Evolutionary conservation across 1,139 yeast genomes (phyloP), one percentile per base, ranked within the genome.

Genomic region (Pichia norvegensis): DNA sequence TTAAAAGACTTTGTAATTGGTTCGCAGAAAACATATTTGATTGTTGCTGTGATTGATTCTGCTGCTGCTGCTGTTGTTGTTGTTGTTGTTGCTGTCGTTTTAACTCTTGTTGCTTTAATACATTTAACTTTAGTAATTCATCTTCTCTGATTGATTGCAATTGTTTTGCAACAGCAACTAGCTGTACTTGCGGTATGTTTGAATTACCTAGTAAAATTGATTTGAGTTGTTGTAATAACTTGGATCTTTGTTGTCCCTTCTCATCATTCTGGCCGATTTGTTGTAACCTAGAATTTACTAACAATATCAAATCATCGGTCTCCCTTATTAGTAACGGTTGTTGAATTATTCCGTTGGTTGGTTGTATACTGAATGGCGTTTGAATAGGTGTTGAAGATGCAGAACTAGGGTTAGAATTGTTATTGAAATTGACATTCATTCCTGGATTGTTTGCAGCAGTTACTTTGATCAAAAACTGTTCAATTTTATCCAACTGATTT

Each of bases 401-500:
- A 16, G 40, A 33, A 29, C 25, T 36, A 14, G 39, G 21, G n/a
- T 23, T 45, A 16, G 38, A 41, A 27, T 22, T 17, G 20, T 55
- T 55, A 44, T 55, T 56, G 23, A 23, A 23, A 19, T 23, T 36
- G n/a, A 36, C 29, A 35, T 35, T 35, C 37, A 35, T 35, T 13
- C 29, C 40, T 6, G 19, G 29, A 20, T 23, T 37, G 10, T n/a
- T n/a, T 45, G 58, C 61, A 50, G 72, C 69, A 29, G 78, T 72
- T 13, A 81, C 85, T 54, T 73, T 73, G 29, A 73, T 69, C 57
- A 94, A 68, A 61, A 90, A 90, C 45, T 69, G 71, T 54, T 86
- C 95, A 46, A 94, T 85, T 57, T 74, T 78, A 38, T 76, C 79
- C 55, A 90, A 69, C 42, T 85, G 85, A 16, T 78, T 82, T 33